Evolutionary conservation across 2,329 filamentous ascomycete genomes (phyloP).

Genomic region (Sarocladium kiliense): DNA sequence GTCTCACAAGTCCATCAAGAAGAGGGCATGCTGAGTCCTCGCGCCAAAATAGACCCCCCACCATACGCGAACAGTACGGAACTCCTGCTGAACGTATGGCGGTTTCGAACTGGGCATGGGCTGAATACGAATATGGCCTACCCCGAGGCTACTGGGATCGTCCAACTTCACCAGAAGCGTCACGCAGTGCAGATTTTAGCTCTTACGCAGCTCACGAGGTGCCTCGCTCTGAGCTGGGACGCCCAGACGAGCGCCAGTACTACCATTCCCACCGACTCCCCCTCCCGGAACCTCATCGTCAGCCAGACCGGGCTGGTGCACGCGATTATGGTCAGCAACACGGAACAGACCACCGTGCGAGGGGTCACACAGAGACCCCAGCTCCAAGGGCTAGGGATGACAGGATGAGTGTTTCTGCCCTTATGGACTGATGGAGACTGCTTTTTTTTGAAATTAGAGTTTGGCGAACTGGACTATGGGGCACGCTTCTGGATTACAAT

Average conservation of each 20-base stretch:
- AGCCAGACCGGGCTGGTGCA: neutral
- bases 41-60: neutral
- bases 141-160: neutral
- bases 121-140: neutral
- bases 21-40: neutral
- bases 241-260: neutral
- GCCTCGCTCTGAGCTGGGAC: neutral
- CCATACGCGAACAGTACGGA: neutral
- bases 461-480: neutral
- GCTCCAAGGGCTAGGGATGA: neutral
- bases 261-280: constrained; percentile 6
- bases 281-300: neutral
- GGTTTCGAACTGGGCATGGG: neutral
- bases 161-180: neutral
- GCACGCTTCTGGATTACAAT: neutral
- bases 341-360: neutral
- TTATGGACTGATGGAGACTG: neutral
- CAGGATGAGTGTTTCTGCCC: neutral
- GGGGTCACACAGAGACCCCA: neutral
- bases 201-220: neutral
- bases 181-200: neutral
- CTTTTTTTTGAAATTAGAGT: neutral
- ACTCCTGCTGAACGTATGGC: neutral
- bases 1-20: neutral
- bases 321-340: neutral